Base-by-base conservation (phyloP, 2,329 filamentous ascomycete species). In the Colletotrichum lindemuthianum region DNA sequence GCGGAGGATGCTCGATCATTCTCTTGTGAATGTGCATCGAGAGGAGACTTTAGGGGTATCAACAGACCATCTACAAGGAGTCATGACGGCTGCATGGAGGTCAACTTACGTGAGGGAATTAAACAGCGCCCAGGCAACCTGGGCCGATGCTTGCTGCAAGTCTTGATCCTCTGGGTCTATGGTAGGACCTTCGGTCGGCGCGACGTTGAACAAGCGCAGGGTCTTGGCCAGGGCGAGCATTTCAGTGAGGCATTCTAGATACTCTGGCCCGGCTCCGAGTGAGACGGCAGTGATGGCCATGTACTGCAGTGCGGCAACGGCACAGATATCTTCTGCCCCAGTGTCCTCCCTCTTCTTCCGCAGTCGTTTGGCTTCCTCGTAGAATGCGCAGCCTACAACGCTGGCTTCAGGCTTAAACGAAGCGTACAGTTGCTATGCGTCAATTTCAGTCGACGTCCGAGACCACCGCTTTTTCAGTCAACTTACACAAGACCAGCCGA, bases 401-500 rank as follows among this genome's bases (percentile, higher is more conserved):
- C 16, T 13, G 4, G 54, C 43, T 4, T 57, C 36, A 6, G 54
- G 54, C 36, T 57, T 16, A 10, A 48, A 12, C 6, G 12, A 43
- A 2, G 44, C 36, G 12, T 57, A 57, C 33, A 43, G 43, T 24
- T 57, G 54, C 54, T 57, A 34, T 12, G 39, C 4, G 9, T 6
- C 6, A 10, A 12, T 45, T 3, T 45, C 24, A 24, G 24, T 5
- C 24, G 24, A 24, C 4, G 4, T 24, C 24, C 24, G 24, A 24
- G 24, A 24, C 24, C 24, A 24, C 24, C 4, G 5, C 4, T 24
- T 24, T 24, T 34, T 39, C 12, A 56, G 33, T n/a, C 12, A 34
- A 41, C 54, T 57, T 49, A 57, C 54, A 33, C 54, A 57, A 24
- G 54, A 43, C 54, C 54, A 57, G 9, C 41, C 15, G 16, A 57